Evolutionary conservation across 169 alveolate species (phyloP).

Genomic region (Hammondia hammondi): DNA sequence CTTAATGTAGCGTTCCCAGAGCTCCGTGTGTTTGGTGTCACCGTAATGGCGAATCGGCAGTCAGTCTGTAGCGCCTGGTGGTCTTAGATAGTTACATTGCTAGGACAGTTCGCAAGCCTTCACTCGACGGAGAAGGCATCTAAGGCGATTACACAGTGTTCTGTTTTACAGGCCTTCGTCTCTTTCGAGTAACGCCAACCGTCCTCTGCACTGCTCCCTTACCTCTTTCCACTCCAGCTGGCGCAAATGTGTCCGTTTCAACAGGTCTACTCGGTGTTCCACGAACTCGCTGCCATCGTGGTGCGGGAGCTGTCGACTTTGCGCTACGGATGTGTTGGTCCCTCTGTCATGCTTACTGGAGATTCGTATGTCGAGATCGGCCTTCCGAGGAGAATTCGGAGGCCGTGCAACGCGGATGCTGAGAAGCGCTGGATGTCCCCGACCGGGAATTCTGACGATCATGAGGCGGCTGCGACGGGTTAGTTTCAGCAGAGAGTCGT

Average conservation of each 20-base stretch:
- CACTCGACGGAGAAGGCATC: too few relatives aligned
- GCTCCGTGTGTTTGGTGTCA: too few relatives aligned
- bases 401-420: neutral
- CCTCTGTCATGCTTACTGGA: neutral
- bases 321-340: neutral
- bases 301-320: slow-evolving; percentile 30
- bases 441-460: neutral
- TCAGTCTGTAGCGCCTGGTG: too few relatives aligned
- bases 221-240: neutral
- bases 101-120: too few relatives aligned
- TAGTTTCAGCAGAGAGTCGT: neutral
- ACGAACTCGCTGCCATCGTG: neutral
- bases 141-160: too few relatives aligned
- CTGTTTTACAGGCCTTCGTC: too few relatives aligned
- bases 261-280: neutral
- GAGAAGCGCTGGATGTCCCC: neutral
- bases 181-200: too few relatives aligned
- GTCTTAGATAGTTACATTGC: too few relatives aligned
- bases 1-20: too few relatives aligned
- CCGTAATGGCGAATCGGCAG: too few relatives aligned
- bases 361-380: neutral
- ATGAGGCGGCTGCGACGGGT: neutral
- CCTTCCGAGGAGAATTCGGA: neutral
- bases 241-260: neutral
- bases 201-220: too few relatives aligned